Conservation (phyloP, 169 alveolate species). For the Babesia ovis region DNA sequence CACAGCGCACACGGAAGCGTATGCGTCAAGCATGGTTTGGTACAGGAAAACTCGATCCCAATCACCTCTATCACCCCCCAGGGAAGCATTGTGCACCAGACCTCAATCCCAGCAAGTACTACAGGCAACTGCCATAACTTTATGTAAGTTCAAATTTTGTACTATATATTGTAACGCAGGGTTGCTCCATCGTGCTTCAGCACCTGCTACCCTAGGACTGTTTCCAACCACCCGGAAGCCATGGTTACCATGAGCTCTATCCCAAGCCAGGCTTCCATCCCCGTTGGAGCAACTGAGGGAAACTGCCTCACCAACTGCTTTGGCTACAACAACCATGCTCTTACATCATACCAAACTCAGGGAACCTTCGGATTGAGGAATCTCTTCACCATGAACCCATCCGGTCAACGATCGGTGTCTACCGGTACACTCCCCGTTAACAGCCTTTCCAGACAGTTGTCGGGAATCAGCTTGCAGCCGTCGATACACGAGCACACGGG, state of each 20-base stretch:
- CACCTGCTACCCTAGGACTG: conserved; percentile 35
- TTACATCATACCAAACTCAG: conserved; percentile 6
- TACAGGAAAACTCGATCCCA: neutral
- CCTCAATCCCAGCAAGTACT: conserved; percentile 13
- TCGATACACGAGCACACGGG: neutral
- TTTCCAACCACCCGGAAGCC: conserved; percentile 5
- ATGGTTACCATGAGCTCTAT: conserved; percentile 19
- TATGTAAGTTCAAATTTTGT: neutral
- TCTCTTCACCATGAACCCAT: conserved; percentile 21
- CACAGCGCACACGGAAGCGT: conserved; percentile 9
- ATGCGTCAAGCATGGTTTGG: neutral
- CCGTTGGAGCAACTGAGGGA: neutral
- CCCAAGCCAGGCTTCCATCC: conserved; percentile 10
- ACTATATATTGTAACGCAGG: neutral
- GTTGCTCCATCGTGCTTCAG: conserved; percentile 19
- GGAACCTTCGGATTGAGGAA: conserved; percentile 26
- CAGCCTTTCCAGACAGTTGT: conserved; percentile 15
- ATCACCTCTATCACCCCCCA: neutral
- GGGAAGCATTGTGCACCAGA: conserved; percentile 29
- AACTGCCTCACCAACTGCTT: conserved; percentile 22
- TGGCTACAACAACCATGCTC: neutral
- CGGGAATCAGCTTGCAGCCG: conserved; percentile 7
- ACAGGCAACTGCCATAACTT: neutral
- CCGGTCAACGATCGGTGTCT: conserved; percentile 7
- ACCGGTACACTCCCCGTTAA: neutral